These are phyloP conservation scores for Backusella sp. DNA, from an alignment of 192 early-diverging fungal species.

Conservation along the genomic window DNA sequence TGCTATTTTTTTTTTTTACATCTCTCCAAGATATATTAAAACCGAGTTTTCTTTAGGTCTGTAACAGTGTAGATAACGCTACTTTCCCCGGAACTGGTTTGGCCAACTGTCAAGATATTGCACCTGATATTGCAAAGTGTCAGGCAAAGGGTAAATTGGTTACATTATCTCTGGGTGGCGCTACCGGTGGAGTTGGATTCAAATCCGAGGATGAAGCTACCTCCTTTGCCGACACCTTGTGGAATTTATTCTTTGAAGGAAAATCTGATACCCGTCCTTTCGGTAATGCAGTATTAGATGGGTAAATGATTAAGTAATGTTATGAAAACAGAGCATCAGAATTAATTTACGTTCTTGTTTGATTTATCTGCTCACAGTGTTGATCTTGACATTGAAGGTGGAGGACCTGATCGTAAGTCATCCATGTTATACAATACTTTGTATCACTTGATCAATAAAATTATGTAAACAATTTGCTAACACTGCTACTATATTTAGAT, in stretches of 20 bases:
- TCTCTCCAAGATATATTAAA: background rate
- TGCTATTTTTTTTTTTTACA: background rate
- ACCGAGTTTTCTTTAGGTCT: constrained; percentile 14
- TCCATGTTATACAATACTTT: background rate
- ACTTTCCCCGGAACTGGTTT: constrained; percentile 53
- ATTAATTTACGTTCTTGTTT: background rate
- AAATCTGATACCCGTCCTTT: constrained; percentile 54
- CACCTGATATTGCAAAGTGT: constrained; percentile 62
- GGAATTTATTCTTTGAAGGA: constrained; percentile 63
- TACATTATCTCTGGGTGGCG: constrained; percentile 66
- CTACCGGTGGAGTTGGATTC: constrained; percentile 59
- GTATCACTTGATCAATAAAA: background rate
- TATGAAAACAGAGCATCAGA: background rate
- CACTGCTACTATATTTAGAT: constrained; percentile 20
- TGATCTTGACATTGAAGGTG: constrained; percentile 65
- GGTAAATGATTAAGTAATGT: constrained; percentile 15
- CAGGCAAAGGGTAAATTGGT: constrained; percentile 62
- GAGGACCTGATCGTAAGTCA: constrained; percentile 40
- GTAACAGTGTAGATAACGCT: constrained; percentile 40
- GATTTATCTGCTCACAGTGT: constrained; percentile 26
- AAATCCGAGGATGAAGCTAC: constrained; percentile 33
- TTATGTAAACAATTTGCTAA: background rate
- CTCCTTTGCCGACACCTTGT: constrained; percentile 55
- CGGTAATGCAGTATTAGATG: constrained; percentile 60
- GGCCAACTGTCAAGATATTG: constrained; percentile 56